Evolutionary conservation across 2,329 filamentous ascomycete genomes (phyloP), one percentile per base, ranked within the genome.

Genomic region (Penicillium sp.): DNA sequence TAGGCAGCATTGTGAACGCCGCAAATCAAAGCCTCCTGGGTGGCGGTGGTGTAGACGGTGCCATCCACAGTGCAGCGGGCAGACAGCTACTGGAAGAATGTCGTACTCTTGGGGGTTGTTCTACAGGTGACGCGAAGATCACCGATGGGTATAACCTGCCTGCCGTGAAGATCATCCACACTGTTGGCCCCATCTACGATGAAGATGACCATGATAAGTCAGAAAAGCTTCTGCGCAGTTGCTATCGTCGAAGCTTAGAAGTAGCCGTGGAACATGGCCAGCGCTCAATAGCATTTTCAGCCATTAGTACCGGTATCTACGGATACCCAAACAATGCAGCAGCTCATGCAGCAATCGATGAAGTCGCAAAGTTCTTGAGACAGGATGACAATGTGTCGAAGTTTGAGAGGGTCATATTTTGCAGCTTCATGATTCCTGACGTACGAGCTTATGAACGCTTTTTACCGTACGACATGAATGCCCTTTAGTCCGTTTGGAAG

Each of bases 1-100:
- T 91, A 47, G 90, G 91, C 67, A 88, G 88, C 61, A 94, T 97
- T 64, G 92, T 97, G 71, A 97, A 97, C 71, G 93, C 94, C 1
- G 93, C 94, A 46, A 97, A 97, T 71, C 75, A 74, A 9, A 81
- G 81, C 1, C 83, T 97, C 0, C 80, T 89, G 0, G 91, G 92
- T 55, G 94, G 94, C 53, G 91, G 91, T n/a, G 94, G 94, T 35
- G 91, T 97, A 16, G 88, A 92, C 67, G 89, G 88, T 42, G 89
- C 91, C 26, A 97, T 97, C 64, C 94, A 97, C 71, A 74, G 81
- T 28, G 91, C 88, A 42, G 93, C 94, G 0, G 94, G 94, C 0
- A 82, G 76, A 0, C 71, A 72, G 0, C 82, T 97, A 0, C 62
- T 86, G 20, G 67, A 77, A 8, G 93, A 94, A 75, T 97, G 93